Evolutionary conservation across 148 eudicot genomes (phyloP), one percentile per base, ranked within the genome.

Genomic region (Rhododendron simsii): DNA sequence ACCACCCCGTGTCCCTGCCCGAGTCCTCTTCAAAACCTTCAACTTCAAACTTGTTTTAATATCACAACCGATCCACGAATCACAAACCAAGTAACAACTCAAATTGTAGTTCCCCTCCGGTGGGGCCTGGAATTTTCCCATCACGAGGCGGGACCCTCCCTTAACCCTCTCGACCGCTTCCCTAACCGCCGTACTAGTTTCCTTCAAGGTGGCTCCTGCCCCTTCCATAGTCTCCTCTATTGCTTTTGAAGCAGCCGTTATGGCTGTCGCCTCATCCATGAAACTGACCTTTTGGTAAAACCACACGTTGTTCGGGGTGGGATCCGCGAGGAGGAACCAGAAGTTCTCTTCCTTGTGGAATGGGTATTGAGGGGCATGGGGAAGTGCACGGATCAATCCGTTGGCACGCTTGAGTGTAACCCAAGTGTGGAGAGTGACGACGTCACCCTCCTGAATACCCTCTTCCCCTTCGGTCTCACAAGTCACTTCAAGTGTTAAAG

Each of bases 401-500:
- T 96, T 96, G 10, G 88, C 67, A 45, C 98, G 96, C 41, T 91
- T 87, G 45, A 96, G 87, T 33, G 89, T 92, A 48, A 95, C 93
- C 98, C 98, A 96, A 65, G 98, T 93, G 21, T 93, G 96, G 20
- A 96, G 47, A 2, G 98, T 93, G 84, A 95, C 98, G 37, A 92
- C 83, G 85, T 96, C 98, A 7, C 98, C 95, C 84, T 95, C 98
- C 88, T 94, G 98, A 44, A 96, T 87, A 59, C 91, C 98, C 84
- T 96, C 98, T 89, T 96, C 98, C 50, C 98, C 98, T 89, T 95
- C 98, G 5, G 98, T 96, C 88, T 94, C 95, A 78, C 98, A 95
- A 78, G 92, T 93, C 78, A 92, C 91, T 78, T 96, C 96, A 67
- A 96, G 78, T 65, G 92, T 90, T 53, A 95, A 85, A 50, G 89